Evolutionary conservation across 495 filamentous ascomycete genomes (phyloP), one percentile per base, ranked within the genome.

Genomic region (Cladorrhinum samala): DNA sequence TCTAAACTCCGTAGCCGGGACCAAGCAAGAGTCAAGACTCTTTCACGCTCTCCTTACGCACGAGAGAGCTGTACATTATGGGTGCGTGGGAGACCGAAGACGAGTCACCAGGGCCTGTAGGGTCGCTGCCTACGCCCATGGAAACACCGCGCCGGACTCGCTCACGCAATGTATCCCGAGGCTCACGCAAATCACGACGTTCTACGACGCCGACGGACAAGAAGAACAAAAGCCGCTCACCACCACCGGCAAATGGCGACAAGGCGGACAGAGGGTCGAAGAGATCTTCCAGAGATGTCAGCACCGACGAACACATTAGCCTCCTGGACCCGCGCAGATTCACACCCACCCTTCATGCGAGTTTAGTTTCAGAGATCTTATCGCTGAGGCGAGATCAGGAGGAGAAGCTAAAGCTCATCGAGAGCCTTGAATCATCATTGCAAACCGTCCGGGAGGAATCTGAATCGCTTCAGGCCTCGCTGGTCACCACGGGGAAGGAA

Each of bases 341-440:
- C 60, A 97, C 93, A 4, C 93, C 93, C 3, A 96, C 91, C 1
- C 77, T 97, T 17, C 94, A 96, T 71, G 93, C 93, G 13, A 96
- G 87, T 42, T 77, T 98, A 7, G 91, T 98, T 5, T 89, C 92
- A 0, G 92, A 98, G 66, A 98, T 98, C 54, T 78, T 97, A 20
- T 81, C 83, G 1, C 68, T 99, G 41, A 83, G 90, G 3, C 77
- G 93, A 41, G 94, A 97, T 53, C 79, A 96, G 49, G 93, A 97
- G 64, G 86, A 82, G 39, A 96, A 94, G 66, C 76, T 84, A 17
- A 87, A 83, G 55, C 76, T 87, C 25, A 91, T 99, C 39, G 89
- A 95, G 65, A 77, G 78, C 27, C 72, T 99, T 27, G 94, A 99
- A 72, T 72, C 77, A 7, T 85, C 76, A 18, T 71, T 97, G 47